Evolutionary conservation across 2,329 filamentous ascomycete species (phyloP).

Genomic region (Chaetomiaceae sp.): DNA sequence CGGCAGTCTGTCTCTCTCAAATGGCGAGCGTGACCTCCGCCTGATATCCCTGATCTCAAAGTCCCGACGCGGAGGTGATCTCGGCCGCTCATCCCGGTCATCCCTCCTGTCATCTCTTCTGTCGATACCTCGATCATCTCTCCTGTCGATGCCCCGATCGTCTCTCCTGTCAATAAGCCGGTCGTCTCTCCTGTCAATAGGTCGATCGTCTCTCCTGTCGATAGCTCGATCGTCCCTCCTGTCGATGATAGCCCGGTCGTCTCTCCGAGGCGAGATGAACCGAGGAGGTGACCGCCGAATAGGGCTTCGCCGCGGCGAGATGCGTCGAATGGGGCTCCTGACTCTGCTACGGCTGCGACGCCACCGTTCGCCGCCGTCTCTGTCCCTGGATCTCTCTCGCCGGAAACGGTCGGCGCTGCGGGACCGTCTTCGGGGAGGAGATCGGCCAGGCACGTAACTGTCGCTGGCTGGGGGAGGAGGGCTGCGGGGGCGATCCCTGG

Average conservation of each 20-base stretch:
- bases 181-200: not conserved
- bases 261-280: conserved; percentile 38
- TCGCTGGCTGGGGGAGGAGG: conserved; percentile 34
- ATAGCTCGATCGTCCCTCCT: not conserved
- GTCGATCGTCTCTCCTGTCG: not conserved
- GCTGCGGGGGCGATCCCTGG: conserved; percentile 33
- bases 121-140: conserved; percentile 10
- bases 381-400: conserved; percentile 31
- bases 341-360: conserved; percentile 37
- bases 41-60: conserved; percentile 36
- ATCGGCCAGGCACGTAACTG: conserved; percentile 40
- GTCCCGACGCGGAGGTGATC: conserved; percentile 37
- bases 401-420: conserved; percentile 39
- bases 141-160: not conserved
- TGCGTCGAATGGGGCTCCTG: conserved; percentile 34
- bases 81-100: conserved; percentile 31
- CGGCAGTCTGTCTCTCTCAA: conserved; percentile 41
- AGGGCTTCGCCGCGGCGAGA: conserved; percentile 33
- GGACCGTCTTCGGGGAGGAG: conserved; percentile 40
- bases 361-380: conserved; percentile 38
- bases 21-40: conserved; percentile 53
- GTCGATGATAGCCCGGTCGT: conserved; percentile 27
- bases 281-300: conserved; percentile 34
- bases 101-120: conserved; percentile 19
- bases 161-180: not conserved